Evolutionary conservation across 169 alveolate species (phyloP), one percentile per base, ranked within the genome.

Genomic region (Theileria annulata): DNA sequence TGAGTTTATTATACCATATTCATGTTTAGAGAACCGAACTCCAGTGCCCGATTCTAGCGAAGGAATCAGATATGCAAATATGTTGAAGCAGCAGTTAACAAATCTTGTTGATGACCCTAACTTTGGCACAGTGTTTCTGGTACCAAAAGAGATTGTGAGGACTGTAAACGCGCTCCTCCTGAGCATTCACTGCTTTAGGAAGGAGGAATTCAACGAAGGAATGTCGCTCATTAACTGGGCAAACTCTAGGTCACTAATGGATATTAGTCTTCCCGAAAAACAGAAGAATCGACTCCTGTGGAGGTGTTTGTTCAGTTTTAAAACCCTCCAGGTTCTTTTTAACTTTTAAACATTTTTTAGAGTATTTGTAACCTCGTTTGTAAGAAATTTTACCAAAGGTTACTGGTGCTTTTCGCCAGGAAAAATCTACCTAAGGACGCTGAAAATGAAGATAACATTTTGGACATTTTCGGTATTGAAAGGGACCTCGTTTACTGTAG

Each of bases 151-250:
- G 76, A 70, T 86, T 51, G 75, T 85, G 30, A 73, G 81, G 63
- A 84, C 88, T 42, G 87, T 86, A 17, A 84, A 87, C 60, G 86
- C 87, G n/a, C 69, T 81, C 64, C 71, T 85, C 31, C 72, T 90
- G 47, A 90, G 92, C 35, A 67, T 86, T 64, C 78, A 90, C 76
- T 77, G 85, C 37, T 80, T 88, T 58, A 28, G 63, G 17, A 54
- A 19, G 30, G 89, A 71, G 15, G 86, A 87, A 62, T 58, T 77
- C 69, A 81, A 82, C 42, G 94, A 90, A 51, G 92, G 93, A 3
- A 80, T 87, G 86, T 88, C 90, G 0, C 78, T 90, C 67, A 62
- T 83, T 25, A 85, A 90, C 74, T 84, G 90, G 88, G 70, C 91
- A 25, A 75, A 85, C 62, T 42, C 72, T 23, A 72, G 96, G 91